These are phyloP conservation scores for Ascochyta fabae DNA, from an alignment of 2,329 filamentous ascomycete genomes.

Conservation along the genomic window DNA sequence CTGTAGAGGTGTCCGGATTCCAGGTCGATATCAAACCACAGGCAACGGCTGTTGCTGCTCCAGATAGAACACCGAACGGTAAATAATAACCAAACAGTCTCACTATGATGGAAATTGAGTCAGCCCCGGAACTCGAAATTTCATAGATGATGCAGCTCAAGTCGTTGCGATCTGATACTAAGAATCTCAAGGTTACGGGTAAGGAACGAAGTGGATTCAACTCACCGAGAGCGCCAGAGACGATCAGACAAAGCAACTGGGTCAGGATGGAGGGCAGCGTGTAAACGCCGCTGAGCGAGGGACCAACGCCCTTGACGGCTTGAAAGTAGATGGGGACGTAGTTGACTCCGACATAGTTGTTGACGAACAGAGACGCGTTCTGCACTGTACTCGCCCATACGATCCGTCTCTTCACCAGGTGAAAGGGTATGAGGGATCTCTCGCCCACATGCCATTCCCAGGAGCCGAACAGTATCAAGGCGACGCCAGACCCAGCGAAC, in stretches of 20 bases:
- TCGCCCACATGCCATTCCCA: background rate
- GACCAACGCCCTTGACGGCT: slow-evolving; percentile 6
- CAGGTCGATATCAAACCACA: too few species aligned
- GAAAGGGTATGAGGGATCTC: background rate
- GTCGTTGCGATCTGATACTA: too few species aligned
- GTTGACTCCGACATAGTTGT: background rate
- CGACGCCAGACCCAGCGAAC: background rate
- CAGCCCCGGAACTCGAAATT: too few species aligned
- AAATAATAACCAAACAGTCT: too few species aligned
- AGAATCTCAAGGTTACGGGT: too few species aligned
- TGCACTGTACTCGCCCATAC: background rate
- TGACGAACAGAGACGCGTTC: background rate
- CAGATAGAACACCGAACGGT: too few species aligned
- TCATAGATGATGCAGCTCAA: too few species aligned
- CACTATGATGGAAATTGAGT: too few species aligned
- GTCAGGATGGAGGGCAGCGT: slow-evolving; percentile 11
- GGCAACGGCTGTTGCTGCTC: too few species aligned
- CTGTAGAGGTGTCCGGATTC: too few species aligned
- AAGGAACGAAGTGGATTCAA: too few species aligned
- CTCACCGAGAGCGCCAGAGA: background rate
- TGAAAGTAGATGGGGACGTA: slow-evolving; percentile 29
- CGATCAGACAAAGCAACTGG: background rate
- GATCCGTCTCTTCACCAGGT: background rate
- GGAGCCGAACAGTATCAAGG: background rate
- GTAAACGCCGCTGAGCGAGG: slow-evolving; percentile 16